A percentile compares a stretch with the other conserved stretches of the same genome.
These are phyloP conservation scores for Geoglossum glabrum DNA, from an alignment of 495 filamentous ascomycete species.

Conservation along the genomic window DNA sequence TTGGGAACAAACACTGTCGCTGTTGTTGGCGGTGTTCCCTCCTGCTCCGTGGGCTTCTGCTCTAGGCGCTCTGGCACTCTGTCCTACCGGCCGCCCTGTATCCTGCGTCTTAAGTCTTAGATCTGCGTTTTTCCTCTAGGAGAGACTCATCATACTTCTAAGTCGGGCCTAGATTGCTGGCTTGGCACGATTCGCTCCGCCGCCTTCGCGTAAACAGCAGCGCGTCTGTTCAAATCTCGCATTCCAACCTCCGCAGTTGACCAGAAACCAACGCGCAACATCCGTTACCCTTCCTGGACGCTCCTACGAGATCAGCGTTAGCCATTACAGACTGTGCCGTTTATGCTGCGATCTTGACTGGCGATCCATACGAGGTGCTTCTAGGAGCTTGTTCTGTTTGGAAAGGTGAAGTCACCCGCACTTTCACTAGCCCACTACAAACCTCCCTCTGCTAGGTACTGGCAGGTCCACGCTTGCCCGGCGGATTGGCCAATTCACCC, in stretches of 20 bases:
- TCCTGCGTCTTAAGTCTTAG: no score
- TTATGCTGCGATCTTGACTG: neutral
- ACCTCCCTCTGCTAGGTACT: neutral
- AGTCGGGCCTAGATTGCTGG: neutral
- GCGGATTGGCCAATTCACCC: neutral
- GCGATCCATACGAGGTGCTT: neutral
- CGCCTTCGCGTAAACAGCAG: constrained; percentile 2
- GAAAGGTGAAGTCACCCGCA: neutral
- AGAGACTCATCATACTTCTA: neutral
- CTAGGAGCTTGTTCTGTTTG: neutral
- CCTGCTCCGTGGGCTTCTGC: neutral
- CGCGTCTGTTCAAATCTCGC: neutral
- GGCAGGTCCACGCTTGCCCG: neutral
- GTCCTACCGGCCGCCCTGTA: neutral
- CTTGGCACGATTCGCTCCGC: neutral
- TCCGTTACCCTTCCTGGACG: neutral
- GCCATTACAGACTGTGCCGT: neutral
- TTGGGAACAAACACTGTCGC: neutral
- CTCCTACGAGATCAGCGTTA: neutral
- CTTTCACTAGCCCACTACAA: neutral
- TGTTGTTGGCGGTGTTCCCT: neutral
- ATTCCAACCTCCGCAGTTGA: neutral
- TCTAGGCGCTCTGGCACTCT: neutral
- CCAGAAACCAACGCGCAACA: neutral
- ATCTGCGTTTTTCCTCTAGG: neutral